These are phyloP conservation scores for Cochlearia excelsa DNA, from an alignment of 345 rosid species.

Conservation along the genomic window DNA sequence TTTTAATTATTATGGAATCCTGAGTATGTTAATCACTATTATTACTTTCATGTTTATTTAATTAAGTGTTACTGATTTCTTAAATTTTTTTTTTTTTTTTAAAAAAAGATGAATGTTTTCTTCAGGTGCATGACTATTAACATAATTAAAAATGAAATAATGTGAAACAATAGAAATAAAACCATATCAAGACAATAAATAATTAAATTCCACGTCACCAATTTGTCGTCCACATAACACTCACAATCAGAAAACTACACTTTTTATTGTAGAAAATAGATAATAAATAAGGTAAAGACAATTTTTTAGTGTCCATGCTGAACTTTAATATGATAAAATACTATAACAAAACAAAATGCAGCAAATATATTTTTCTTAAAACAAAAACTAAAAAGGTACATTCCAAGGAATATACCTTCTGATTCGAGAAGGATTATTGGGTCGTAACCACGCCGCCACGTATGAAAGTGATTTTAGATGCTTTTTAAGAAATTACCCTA, in stretches of 20 bases:
- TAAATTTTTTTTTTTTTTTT: too few species aligned
- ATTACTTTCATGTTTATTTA: too few species aligned
- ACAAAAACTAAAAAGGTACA: conserved; percentile 29
- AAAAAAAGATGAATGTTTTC: too few species aligned
- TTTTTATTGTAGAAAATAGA: conserved; percentile 5
- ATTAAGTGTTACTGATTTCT: neutral
- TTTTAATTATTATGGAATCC: neutral
- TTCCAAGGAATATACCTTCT: conserved; percentile 35
- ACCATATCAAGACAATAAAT: conserved; percentile 21
- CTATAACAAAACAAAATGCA: neutral
- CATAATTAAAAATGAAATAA: conserved; percentile 27
- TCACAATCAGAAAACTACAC: conserved; percentile 21
- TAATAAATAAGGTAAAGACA: conserved; percentile 1
- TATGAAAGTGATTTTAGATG: conserved; percentile 10
- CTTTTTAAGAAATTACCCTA: conserved; percentile 17
- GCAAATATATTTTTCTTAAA: neutral
- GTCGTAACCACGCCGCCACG: conserved; percentile 32
- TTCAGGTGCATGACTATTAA: neutral
- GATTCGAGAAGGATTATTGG: conserved; percentile 14
- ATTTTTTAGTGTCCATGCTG: conserved; percentile 10
- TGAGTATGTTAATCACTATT: neutral
- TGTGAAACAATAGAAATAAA: conserved; percentile 1
- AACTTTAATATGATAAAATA: conserved; percentile 23
- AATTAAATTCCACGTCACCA: conserved; percentile 31
- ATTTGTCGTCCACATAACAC: conserved; percentile 25